Evolutionary conservation across 2,329 filamentous ascomycete genomes (phyloP).

Genomic region (Pyrenophora tritici-repentis): DNA sequence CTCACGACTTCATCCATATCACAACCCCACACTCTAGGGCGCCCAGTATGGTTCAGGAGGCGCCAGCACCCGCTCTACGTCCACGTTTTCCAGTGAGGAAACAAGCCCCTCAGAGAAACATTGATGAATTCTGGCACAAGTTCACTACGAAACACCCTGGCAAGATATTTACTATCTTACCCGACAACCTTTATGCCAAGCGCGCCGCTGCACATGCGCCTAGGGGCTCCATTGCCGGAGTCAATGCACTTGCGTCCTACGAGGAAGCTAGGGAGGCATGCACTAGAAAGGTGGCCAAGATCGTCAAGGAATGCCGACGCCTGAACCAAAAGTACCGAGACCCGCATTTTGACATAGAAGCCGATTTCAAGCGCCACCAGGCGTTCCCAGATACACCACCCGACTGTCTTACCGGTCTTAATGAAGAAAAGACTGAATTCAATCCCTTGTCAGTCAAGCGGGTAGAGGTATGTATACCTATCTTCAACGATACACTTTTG

Average conservation of each 20-base stretch:
- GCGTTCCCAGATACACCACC: slow-evolving; percentile 38
- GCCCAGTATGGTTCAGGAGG: slow-evolving; percentile 44
- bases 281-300: slow-evolving; percentile 62
- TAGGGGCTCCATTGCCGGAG: slow-evolving; percentile 61
- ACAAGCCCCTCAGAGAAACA: slow-evolving; percentile 66
- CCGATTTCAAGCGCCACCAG: slow-evolving; percentile 65
- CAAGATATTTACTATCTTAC: slow-evolving; percentile 73
- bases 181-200: slow-evolving; percentile 68
- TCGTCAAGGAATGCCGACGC: slow-evolving; percentile 68
- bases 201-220: slow-evolving; percentile 62
- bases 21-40: slow-evolving; percentile 43
- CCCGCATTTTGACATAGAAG: slow-evolving; percentile 83
- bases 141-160: slow-evolving; percentile 72
- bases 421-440: slow-evolving; percentile 47
- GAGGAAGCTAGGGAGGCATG: slow-evolving; percentile 74
- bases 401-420: slow-evolving; percentile 59
- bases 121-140: slow-evolving; percentile 74
- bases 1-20: slow-evolving; percentile 46
- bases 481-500: neutral
- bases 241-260: slow-evolving; percentile 69
- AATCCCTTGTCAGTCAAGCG: slow-evolving; percentile 75
- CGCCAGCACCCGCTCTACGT: slow-evolving; percentile 20
- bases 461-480: slow-evolving; percentile 55
- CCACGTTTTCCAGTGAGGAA: slow-evolving; percentile 48
- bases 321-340: slow-evolving; percentile 87